phyloP scores from a whole-genome alignment of 495 filamentous ascomycete genomes.

The Aspergillus bertholletiae region DNA sequence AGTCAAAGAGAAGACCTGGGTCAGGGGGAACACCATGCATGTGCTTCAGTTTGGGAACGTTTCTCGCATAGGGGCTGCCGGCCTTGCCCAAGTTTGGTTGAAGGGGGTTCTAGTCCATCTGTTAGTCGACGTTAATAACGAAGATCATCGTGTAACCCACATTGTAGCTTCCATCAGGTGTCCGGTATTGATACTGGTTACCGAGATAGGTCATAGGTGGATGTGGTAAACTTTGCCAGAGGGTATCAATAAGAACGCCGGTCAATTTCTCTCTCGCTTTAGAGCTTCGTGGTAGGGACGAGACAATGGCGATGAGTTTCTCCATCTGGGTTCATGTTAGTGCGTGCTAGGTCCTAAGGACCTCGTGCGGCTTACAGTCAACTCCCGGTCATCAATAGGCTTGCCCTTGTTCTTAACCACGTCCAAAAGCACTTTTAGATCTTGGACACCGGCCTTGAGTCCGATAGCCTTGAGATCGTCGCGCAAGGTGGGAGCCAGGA shows the following conservation, averaged over 20 bases:
- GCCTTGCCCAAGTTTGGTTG: constrained; percentile 46
- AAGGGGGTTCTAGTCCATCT: constrained; percentile 9
- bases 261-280: constrained; percentile 46
- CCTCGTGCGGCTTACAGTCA: not conserved
- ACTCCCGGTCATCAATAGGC: not conserved
- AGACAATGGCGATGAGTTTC: not conserved
- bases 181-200: constrained; percentile 28
- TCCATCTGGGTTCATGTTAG: not conserved
- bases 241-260: constrained; percentile 46
- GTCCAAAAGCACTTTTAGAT: not conserved
- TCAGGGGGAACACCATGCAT: constrained; percentile 19
- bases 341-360: not conserved
- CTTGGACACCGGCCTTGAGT: not conserved
- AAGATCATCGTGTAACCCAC: not conserved
- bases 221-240: constrained; percentile 60
- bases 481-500: not conserved
- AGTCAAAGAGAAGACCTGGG: constrained; percentile 14
- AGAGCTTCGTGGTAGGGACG: constrained; percentile 35
- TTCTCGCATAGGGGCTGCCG: constrained; percentile 32
- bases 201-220: constrained; percentile 47
- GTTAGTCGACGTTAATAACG: not conserved
- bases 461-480: not conserved
- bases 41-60: constrained; percentile 15
- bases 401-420: not conserved
- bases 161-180: constrained; percentile 35